These are phyloP conservation scores for Thinopyrum elongatum DNA, from an alignment of 176 grass and related monocot species.

Conservation along the genomic window DNA sequence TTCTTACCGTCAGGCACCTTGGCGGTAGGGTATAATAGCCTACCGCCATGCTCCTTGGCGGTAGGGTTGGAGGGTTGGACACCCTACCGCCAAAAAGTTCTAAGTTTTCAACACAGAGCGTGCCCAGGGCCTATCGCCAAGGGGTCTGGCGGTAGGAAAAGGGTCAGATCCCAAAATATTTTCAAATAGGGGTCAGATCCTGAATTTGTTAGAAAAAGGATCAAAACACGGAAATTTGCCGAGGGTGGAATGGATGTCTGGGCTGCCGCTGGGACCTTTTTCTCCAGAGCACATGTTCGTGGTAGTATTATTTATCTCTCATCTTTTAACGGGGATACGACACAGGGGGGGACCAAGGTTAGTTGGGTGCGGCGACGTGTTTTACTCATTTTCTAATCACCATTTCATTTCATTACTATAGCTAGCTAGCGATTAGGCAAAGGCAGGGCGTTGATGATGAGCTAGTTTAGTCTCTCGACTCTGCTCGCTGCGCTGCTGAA, in stretches of 20 bases:
- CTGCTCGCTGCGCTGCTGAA: neutral
- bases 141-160: too few relatives aligned
- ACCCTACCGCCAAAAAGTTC: too few relatives aligned
- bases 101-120: too few relatives aligned
- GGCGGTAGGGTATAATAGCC: too few relatives aligned
- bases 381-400: constrained; percentile 27
- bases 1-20: too few relatives aligned
- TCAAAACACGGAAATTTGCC: too few relatives aligned
- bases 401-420: neutral
- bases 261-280: constrained; percentile 11
- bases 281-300: neutral
- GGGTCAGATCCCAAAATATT: too few relatives aligned
- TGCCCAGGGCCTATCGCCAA: too few relatives aligned
- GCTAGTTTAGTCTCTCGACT: neutral
- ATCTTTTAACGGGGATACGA: constrained; percentile 42
- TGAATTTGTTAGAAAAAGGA: too few relatives aligned
- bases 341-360: constrained; percentile 29
- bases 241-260: neutral
- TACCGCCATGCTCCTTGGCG: too few relatives aligned
- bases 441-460: neutral
- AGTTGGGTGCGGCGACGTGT: constrained; percentile 41
- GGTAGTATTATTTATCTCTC: neutral
- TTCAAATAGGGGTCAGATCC: too few relatives aligned
- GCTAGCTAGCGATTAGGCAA: neutral
- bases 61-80: too few relatives aligned